These are phyloP conservation scores for Bruguiera gymnorhiza DNA, from an alignment of 345 rosid genomes.

Conservation along the genomic window DNA sequence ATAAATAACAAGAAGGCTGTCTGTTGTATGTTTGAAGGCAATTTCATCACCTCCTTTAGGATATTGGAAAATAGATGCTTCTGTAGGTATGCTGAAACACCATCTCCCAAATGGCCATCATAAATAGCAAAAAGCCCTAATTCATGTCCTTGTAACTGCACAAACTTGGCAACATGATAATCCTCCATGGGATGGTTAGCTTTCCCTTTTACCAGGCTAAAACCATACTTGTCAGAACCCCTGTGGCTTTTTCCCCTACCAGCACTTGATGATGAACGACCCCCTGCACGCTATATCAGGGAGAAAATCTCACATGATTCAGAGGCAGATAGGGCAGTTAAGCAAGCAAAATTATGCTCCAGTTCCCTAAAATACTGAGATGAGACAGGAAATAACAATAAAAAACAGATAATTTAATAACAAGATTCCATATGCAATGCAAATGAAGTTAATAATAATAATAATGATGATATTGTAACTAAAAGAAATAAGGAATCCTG, in stretches of 20 bases:
- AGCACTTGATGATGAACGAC: constrained; percentile 48
- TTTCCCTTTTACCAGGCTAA: constrained; percentile 59
- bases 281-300: constrained; percentile 43
- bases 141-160: constrained; percentile 46
- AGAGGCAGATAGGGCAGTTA: neutral
- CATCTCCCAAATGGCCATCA: constrained; percentile 74
- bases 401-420: neutral
- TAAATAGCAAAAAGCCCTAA: constrained; percentile 71
- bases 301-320: constrained; percentile 3
- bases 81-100: constrained; percentile 62
- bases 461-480: neutral
- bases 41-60: constrained; percentile 51
- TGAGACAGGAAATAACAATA: neutral
- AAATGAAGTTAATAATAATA: neutral
- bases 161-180: constrained; percentile 67
- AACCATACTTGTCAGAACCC: constrained; percentile 56
- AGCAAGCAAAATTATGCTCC: neutral
- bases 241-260: constrained; percentile 58
- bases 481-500: neutral
- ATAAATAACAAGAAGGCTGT: neutral
- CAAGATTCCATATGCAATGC: neutral
- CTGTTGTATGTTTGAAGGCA: constrained; percentile 7
- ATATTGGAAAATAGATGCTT: constrained; percentile 63
- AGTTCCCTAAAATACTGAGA: constrained; percentile 3
- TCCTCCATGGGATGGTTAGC: constrained; percentile 80